Percentiles rank a stretch among this genome's conserved stretches.
phyloP scores from a whole-genome alignment of 1,284 basidiomycete species.

The Coniophora puteana region DNA sequence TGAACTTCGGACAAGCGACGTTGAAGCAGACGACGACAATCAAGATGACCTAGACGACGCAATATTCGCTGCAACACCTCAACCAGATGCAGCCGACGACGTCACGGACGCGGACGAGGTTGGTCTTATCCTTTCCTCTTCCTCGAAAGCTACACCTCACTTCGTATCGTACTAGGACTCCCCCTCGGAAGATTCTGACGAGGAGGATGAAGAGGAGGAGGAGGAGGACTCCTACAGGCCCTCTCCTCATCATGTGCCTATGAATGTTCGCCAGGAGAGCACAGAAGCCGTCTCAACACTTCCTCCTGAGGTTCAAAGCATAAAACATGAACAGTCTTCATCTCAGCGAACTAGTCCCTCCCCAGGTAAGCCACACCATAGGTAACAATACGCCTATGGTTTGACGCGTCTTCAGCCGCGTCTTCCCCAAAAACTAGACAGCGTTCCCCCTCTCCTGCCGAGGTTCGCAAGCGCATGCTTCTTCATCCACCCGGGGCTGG shows the following conservation, averaged over 20 bases:
- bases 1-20: conserved; percentile 43
- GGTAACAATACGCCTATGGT: too few relatives aligned
- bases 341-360: too few relatives aligned
- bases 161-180: conserved; percentile 36
- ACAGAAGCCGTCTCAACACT: too few relatives aligned
- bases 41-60: conserved; percentile 49
- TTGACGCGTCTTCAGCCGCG: conserved; percentile 6
- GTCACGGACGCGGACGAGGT: conserved; percentile 66
- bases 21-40: conserved; percentile 41
- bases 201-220: conserved; percentile 56
- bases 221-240: too few relatives aligned
- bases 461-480: conserved; percentile 44
- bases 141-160: conserved; percentile 4
- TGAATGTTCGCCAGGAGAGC: too few relatives aligned
- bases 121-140: conserved; percentile 19
- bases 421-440: conserved; percentile 35
- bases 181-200: conserved; percentile 50
- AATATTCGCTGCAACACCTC: conserved; percentile 44
- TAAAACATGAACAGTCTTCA: too few relatives aligned
- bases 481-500: too few relatives aligned
- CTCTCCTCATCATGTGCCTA: conserved; percentile 24
- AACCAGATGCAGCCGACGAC: conserved; percentile 52
- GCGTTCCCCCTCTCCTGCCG: conserved; percentile 62
- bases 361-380: too few relatives aligned
- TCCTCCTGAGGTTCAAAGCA: too few relatives aligned